Percentiles rank a stretch among this genome's conserved stretches.
Evolutionary conservation across 192 early-diverging fungal species (phyloP).

Genomic region (Dispira simplex): DNA sequence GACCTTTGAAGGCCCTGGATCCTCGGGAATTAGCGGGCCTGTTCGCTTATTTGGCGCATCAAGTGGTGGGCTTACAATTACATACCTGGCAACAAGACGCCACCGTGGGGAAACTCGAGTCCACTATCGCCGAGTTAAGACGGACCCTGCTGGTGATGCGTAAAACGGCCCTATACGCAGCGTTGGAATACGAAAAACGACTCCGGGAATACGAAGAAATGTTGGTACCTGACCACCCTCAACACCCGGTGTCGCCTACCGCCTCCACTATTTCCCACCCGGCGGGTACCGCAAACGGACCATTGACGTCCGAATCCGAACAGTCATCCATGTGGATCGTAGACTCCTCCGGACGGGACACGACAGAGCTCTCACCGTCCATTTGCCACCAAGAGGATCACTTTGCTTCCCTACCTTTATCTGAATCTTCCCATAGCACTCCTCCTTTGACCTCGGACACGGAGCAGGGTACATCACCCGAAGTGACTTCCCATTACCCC

Average conservation of each 20-base stretch:
- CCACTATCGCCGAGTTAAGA: slow-evolving; percentile 23
- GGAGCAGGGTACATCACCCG: no score
- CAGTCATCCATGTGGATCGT: background rate
- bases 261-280: background rate
- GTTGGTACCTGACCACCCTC: slow-evolving; percentile 3
- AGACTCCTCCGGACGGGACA: background rate
- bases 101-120: slow-evolving; percentile 17
- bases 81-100: slow-evolving; percentile 19
- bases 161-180: slow-evolving; percentile 24
- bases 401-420: no score
- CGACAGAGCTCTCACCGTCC: background rate
- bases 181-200: slow-evolving; percentile 26
- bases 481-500: no score
- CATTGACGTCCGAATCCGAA: background rate
- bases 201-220: slow-evolving; percentile 24
- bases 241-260: background rate
- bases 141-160: slow-evolving; percentile 30
- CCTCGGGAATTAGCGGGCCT: slow-evolving; percentile 19
- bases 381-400: background rate
- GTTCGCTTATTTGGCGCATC: slow-evolving; percentile 23
- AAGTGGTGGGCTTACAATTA: slow-evolving; percentile 24
- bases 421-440: no score
- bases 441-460: no score
- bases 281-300: background rate
- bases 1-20: slow-evolving; percentile 17